Base-by-base conservation (phyloP, 768 basidiomycete species). In the Naematelia encephala region DNA sequence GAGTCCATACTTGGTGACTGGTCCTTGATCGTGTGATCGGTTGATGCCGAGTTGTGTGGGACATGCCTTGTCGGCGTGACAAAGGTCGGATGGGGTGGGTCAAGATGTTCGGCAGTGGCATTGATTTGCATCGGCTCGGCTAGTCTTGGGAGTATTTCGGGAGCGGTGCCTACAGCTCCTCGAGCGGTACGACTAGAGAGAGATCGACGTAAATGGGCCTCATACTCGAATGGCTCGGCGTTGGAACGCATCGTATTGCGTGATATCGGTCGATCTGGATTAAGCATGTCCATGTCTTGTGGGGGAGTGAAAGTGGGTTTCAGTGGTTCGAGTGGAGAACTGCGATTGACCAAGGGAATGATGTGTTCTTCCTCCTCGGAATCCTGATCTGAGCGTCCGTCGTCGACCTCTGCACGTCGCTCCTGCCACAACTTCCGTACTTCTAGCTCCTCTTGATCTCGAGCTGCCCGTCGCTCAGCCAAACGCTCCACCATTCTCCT, bases 401-500 rank as follows among this genome's bases (percentile, higher is more conserved):
- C 60, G 19, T 51, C 60, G 21, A 39, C 22, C 1, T 48, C 59
- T 3, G 54, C 49, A 12, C 66, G 60, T 26, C 64, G 34, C 50
- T 63, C 54, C 51, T 69, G 63, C 66, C 64, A 67, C 27, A 69
- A 22, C 43, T 57, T 19, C 52, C 71, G 44, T 26, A 70, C 67
- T 57, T 75, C 68, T 3, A 52, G 43, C 42, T 75, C 69, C 44
- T 69, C 66, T 53, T 71, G 61, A n/a, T 68, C 54, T 56, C 62
- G 62, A 2, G 66, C 66, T 28, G 68, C 73, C 22, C 59, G 58
- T 22, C 77, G 51, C 30, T 71, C 71, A 5, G 68, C 76, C 23
- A 78, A 54, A 28, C 76, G 49, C 26, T 66, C 67, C 54, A 78
- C 76, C 77, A 78, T 78, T 47, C 76, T 61, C 49, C 77, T 47